A percentile compares a stretch with the other conserved stretches of the same genome.
Evolutionary conservation across 1,284 basidiomycete genomes (phyloP).

Genomic region (Porodaedalea pini): DNA sequence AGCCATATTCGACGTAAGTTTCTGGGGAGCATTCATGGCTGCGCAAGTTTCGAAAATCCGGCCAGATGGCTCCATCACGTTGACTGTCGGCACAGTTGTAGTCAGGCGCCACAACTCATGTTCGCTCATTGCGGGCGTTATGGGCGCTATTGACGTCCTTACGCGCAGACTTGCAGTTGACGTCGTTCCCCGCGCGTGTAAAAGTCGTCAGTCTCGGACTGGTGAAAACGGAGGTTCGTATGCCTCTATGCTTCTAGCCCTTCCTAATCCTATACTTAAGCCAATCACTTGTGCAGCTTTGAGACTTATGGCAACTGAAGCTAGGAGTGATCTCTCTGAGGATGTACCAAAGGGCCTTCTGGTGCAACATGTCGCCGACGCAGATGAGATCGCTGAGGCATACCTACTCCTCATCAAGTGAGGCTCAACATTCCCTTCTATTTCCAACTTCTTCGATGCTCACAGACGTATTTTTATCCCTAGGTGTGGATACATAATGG

Average conservation of each 20-base stretch:
- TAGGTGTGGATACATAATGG: slow-evolving; percentile 22
- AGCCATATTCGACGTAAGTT: slow-evolving; percentile 21
- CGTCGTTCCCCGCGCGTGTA: slow-evolving; percentile 23
- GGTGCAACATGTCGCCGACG: slow-evolving; percentile 18
- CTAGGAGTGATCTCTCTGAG: slow-evolving; percentile 15
- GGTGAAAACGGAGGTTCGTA: too few species aligned
- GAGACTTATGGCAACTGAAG: slow-evolving; percentile 17
- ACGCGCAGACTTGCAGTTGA: slow-evolving; percentile 24
- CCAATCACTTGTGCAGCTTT: slow-evolving; percentile 20
- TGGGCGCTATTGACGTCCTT: slow-evolving; percentile 21
- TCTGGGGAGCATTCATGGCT: slow-evolving; percentile 18
- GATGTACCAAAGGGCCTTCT: slow-evolving; percentile 10
- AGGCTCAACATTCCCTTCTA: not conserved
- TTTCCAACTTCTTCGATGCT: not conserved
- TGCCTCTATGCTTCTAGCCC: not conserved
- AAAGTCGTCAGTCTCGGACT: slow-evolving; percentile 22
- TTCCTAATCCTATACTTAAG: not conserved
- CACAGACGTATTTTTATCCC: not conserved
- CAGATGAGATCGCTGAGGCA: slow-evolving; percentile 24
- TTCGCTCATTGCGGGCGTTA: slow-evolving; percentile 20
- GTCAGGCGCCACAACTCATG: slow-evolving; percentile 19
- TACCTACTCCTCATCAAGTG: slow-evolving; percentile 26
- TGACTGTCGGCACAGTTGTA: slow-evolving; percentile 20
- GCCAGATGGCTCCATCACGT: slow-evolving; percentile 17
- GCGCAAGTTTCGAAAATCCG: slow-evolving; percentile 22